These are phyloP conservation scores for Fusarium goolgardi DNA, from an alignment of 2,329 filamentous ascomycete genomes.

Conservation along the genomic window DNA sequence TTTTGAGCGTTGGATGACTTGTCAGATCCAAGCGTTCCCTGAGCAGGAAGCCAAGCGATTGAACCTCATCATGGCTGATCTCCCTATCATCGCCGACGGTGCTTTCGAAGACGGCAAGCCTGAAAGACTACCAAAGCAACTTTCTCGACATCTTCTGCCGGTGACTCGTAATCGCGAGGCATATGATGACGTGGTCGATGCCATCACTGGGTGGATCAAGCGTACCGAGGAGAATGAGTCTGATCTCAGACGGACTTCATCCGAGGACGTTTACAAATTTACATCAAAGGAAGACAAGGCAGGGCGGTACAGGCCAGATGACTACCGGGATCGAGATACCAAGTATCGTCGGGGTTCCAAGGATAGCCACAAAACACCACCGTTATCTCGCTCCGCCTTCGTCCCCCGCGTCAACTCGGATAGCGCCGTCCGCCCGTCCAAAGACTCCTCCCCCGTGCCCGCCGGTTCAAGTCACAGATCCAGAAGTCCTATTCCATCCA, in stretches of 20 bases:
- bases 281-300: slow-evolving; percentile 30
- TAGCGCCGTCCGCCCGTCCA: slow-evolving; percentile 25
- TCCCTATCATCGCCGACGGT: slow-evolving; percentile 71
- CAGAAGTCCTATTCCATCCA: slow-evolving; percentile 38
- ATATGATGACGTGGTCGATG: slow-evolving; percentile 69
- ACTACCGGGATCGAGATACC: slow-evolving; percentile 29
- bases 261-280: slow-evolving; percentile 32
- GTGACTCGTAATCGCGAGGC: slow-evolving; percentile 65
- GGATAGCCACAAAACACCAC: slow-evolving; percentile 34
- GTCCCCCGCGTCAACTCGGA: slow-evolving; percentile 36
- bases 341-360: slow-evolving; percentile 36
- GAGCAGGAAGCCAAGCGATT: slow-evolving; percentile 79
- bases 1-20: slow-evolving; percentile 77
- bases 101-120: slow-evolving; percentile 71
- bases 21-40: slow-evolving; percentile 79
- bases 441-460: slow-evolving; percentile 30
- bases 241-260: slow-evolving; percentile 19
- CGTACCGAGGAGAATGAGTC: slow-evolving; percentile 37
- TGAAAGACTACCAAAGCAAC: slow-evolving; percentile 81
- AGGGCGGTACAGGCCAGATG: slow-evolving; percentile 34
- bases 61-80: slow-evolving; percentile 72
- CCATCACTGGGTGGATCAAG: slow-evolving; percentile 61
- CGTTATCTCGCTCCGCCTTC: slow-evolving; percentile 32
- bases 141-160: slow-evolving; percentile 80
- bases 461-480: slow-evolving; percentile 21